Evolutionary conservation across 768 basidiomycete genomes (phyloP), one percentile per base, ranked within the genome.

Genomic region (Neoboletus subvelutipes): DNA sequence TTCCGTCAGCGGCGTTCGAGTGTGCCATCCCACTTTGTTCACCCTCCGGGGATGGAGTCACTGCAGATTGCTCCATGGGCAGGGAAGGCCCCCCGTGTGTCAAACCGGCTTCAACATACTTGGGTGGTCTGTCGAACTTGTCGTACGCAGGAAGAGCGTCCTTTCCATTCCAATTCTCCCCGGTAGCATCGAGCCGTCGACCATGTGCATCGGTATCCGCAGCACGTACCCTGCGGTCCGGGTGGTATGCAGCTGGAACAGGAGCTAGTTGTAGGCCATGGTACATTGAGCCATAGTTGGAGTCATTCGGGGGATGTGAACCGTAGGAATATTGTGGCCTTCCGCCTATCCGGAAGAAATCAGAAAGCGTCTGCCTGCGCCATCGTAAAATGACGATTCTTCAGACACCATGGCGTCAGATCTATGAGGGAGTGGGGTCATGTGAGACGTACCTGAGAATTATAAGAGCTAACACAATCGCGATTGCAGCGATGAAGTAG

Each of bases 61-160:
- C 22, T 2, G 28, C 47, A 13, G 52, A 26, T 17, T 48, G 59
- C 20, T 55, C 54, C 24, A 4, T 8, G 4, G 45, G 41, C 13
- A 45, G 43, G 8, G 34, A 53, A 37, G 36, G 45, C 6, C 24
- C 41, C 5, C 51, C 45, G 8, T 48, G 58, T 13, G 52, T 45
- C 59, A 60, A 55, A 29, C 56, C 37, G 6, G 55, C 49, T 22
- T 76, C 76, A 0, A 64, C 37, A 60, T 82, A 82, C 52, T 76
- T 78, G 28, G 81, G 81, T 28, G 80, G 81, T 11, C 78, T 72
- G 31, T 80, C 80, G 13, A 65, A 48, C 15, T 59, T 66, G 43
- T 81, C 76, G 45, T 82, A 83, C 5, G 80, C 78, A 9, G 81
- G 81, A 26, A 82, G 72, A 0, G 63, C 55, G 33, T 82, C 81